A percentile compares a stretch with the other conserved stretches of the same genome.
phyloP scores from a whole-genome alignment of 805 yeast species.

The Kluyveromyces dobzhanskii region DNA sequence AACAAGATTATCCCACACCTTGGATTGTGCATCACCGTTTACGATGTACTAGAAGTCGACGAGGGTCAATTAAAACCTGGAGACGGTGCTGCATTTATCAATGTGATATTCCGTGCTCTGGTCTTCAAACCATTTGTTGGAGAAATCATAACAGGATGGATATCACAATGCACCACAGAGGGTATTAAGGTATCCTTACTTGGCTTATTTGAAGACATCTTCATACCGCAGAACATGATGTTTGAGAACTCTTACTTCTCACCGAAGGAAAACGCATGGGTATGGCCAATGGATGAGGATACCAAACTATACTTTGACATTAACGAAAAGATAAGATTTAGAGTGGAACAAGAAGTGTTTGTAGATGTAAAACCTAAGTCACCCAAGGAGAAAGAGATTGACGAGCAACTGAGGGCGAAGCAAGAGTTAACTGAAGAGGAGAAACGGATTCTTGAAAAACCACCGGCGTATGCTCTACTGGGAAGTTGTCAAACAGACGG shows the following conservation, averaged over 20 bases:
- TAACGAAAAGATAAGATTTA: slow-evolving; percentile 83
- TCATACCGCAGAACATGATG: slow-evolving; percentile 73
- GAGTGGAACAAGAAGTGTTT: slow-evolving; percentile 85
- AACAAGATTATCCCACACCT: slow-evolving; percentile 77
- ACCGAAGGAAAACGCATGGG: slow-evolving; percentile 86
- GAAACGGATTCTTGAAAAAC: slow-evolving; percentile 28
- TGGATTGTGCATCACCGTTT: slow-evolving; percentile 77
- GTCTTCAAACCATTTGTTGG: slow-evolving; percentile 94
- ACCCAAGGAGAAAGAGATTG: slow-evolving; percentile 43
- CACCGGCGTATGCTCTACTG: slow-evolving; percentile 75
- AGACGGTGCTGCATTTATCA: slow-evolving; percentile 81
- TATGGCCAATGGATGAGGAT: slow-evolving; percentile 72
- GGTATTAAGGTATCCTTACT: slow-evolving; percentile 63
- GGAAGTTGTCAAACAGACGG: slow-evolving; percentile 96
- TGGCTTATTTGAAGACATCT: slow-evolving; percentile 88
- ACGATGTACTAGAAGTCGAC: slow-evolving; percentile 73
- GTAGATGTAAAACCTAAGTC: slow-evolving; percentile 74
- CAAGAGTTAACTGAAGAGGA: slow-evolving; percentile 22
- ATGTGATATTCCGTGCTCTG: slow-evolving; percentile 63
- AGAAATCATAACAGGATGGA: slow-evolving; percentile 88
- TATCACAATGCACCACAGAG: slow-evolving; percentile 75
- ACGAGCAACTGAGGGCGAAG: slow-evolving; percentile 23
- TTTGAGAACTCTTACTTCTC: slow-evolving; percentile 68
- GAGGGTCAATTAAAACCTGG: slow-evolving; percentile 92
- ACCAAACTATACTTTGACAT: slow-evolving; percentile 76